These are phyloP conservation scores for Chlorella sorokiniana DNA, from an alignment of 139 green algal species.

Conservation along the genomic window DNA sequence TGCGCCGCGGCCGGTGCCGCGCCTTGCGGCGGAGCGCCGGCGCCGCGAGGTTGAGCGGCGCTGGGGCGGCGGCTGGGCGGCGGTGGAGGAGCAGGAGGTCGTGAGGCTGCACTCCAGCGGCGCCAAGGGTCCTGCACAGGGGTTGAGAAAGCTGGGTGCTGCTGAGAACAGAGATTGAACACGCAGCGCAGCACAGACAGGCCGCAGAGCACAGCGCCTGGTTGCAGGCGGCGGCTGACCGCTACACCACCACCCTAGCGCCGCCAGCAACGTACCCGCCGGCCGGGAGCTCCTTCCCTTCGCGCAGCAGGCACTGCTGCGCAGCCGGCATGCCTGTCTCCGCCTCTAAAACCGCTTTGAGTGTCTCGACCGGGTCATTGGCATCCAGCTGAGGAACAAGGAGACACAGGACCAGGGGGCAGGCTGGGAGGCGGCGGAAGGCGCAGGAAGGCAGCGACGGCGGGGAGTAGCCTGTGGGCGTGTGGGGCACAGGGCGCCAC, in stretches of 20 bases:
- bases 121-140: slow-evolving; percentile 46
- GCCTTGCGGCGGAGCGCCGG: slow-evolving; percentile 3
- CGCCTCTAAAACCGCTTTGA: slow-evolving; percentile 84
- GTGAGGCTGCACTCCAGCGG: slow-evolving; percentile 52
- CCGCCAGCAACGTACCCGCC: too few species aligned
- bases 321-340: slow-evolving; percentile 63
- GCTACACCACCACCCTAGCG: background rate
- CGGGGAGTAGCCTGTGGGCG: too few species aligned
- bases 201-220: background rate
- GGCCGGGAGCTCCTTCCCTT: slow-evolving; percentile 47
- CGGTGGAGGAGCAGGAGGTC: slow-evolving; percentile 71
- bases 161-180: background rate
- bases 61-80: background rate
- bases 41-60: background rate
- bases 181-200: background rate
- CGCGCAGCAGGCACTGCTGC: slow-evolving; percentile 68
- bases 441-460: too few species aligned
- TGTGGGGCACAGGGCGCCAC: background rate
- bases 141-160: background rate
- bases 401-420: background rate
- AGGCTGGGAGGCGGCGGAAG: background rate
- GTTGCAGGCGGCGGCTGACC: background rate
- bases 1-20: background rate
- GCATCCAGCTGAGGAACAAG: slow-evolving; percentile 60
- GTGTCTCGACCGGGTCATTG: slow-evolving; percentile 53